Base-by-base conservation (phyloP, 2,329 filamentous ascomycete species). In the Trichoderma arundinaceum region DNA sequence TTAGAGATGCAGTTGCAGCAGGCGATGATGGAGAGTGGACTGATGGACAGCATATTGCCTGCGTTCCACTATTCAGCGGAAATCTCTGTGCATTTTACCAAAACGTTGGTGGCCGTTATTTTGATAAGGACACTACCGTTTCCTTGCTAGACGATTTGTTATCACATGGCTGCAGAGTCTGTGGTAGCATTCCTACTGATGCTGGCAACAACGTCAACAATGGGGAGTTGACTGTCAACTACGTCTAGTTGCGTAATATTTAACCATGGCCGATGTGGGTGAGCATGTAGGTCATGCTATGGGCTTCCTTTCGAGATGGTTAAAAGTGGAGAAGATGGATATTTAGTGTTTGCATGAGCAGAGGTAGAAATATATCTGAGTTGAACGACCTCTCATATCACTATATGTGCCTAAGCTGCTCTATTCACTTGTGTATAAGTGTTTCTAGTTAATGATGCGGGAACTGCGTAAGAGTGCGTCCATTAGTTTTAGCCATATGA, bases 161-260 rank as follows among this genome's bases (percentile, higher is more conserved):
- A 15, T 32, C 33, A 7, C 65, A 68, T 35, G 33, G 58, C 44
- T 68, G 65, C 67, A 41, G 43, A 5, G 43, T 48, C 13, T 68
- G 67, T 33, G 67, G 67, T 3, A 68, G 67, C 44, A 56, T 65
- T 10, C 67, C 67, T 15, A 69, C 67, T 8, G 63, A 69, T 12
- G 38, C 53, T 61, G 66, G 67, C n/a, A 69, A 69, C 49, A 64
- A 66, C 41, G 52, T 49, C 12, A 38, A 38, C 41, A 67, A 69
- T 38, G 67, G 67, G 7, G n/a, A 67, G 53, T 33, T 68, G 19
- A 68, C 67, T n/a, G 67, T 69, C 51, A 69, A 69, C 63, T 66
- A 28, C 46, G 63, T 68, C 22, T 28, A 28, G 22, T 28, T 28
- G 22, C 4, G 2, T 4, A 2, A 28, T 28, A 4, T 28, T 28